Conservation (phyloP, 768 basidiomycete genomes). For the Thelephora aurantiotincta region DNA sequence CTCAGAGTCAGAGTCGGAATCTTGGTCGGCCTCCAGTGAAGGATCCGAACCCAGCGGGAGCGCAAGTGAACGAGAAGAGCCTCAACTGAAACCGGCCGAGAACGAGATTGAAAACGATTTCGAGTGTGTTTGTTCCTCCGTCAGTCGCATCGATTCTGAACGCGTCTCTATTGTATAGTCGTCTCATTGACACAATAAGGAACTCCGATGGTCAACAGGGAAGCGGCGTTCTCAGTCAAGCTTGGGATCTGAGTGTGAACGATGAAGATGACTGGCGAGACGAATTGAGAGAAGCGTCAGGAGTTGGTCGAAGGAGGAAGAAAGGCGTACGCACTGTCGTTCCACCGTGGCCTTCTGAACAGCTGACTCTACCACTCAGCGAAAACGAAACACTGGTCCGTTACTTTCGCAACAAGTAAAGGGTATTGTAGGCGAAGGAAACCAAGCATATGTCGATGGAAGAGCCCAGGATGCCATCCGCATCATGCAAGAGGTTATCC, state of each 20-base stretch:
- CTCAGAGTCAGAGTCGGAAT: no score
- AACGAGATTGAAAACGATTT: constrained; percentile 40
- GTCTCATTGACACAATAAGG: constrained; percentile 54
- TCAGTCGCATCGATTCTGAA: background rate
- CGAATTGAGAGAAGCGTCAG: constrained; percentile 60
- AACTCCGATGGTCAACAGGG: constrained; percentile 29
- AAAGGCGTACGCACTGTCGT: constrained; percentile 23
- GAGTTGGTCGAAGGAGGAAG: constrained; percentile 42
- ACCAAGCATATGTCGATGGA: constrained; percentile 70
- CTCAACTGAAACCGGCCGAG: background rate
- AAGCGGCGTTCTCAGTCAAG: constrained; percentile 36
- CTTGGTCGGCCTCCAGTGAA: no score
- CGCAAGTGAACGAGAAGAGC: background rate
- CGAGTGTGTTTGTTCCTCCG: constrained; percentile 16
- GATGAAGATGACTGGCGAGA: constrained; percentile 64
- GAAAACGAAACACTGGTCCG: constrained; percentile 38
- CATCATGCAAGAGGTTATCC: constrained; percentile 83
- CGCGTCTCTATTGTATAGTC: constrained; percentile 24
- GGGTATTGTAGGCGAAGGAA: constrained; percentile 71
- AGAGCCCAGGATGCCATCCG: constrained; percentile 55
- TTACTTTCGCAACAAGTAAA: constrained; percentile 56
- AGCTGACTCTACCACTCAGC: constrained; percentile 8
- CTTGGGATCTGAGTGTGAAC: constrained; percentile 49
- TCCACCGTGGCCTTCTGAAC: background rate
- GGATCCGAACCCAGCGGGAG: constrained; percentile 1